A percentile compares a stretch with the other conserved stretches of the same genome.
Evolutionary conservation across 1,284 basidiomycete species (phyloP).

Genomic region (Leccinum solheimii): DNA sequence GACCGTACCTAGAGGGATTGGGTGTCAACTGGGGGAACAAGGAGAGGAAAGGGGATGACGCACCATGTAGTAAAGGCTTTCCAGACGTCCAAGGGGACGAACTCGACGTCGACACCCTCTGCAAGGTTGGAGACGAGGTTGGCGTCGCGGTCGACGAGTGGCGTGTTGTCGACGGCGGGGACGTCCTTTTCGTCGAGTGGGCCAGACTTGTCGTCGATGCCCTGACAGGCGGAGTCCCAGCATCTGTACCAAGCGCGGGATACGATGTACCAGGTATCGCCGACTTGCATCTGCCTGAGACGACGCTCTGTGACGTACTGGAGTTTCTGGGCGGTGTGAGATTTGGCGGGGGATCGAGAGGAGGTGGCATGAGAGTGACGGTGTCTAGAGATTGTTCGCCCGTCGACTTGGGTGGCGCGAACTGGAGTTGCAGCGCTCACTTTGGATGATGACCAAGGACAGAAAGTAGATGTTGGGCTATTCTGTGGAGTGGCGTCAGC

Average conservation of each 20-base stretch:
- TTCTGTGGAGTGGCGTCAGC: neutral
- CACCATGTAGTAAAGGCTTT: slow-evolving; percentile 66
- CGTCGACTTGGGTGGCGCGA: slow-evolving; percentile 32
- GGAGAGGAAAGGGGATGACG: slow-evolving; percentile 25
- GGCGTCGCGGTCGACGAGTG: slow-evolving; percentile 56
- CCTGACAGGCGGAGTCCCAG: slow-evolving; percentile 72
- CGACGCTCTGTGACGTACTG: slow-evolving; percentile 49
- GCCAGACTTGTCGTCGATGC: slow-evolving; percentile 66
- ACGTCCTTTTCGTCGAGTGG: slow-evolving; percentile 59
- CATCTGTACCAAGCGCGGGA: slow-evolving; percentile 70
- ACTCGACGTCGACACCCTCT: slow-evolving; percentile 79
- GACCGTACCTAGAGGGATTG: slow-evolving; percentile 63
- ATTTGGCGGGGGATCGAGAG: slow-evolving; percentile 20
- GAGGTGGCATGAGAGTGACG: slow-evolving; percentile 27
- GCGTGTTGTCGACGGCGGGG: slow-evolving; percentile 74
- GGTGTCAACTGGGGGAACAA: slow-evolving; percentile 5
- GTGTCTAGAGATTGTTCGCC: slow-evolving; percentile 43
- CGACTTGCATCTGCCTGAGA: slow-evolving; percentile 51
- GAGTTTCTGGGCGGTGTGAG: slow-evolving; percentile 48
- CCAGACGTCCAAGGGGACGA: slow-evolving; percentile 77
- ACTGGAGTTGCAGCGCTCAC: slow-evolving; percentile 47
- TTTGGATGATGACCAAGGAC: slow-evolving; percentile 50
- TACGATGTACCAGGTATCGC: slow-evolving; percentile 80
- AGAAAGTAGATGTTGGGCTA: neutral
- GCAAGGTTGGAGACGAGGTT: slow-evolving; percentile 48